Percentiles rank a stretch among this genome's conserved stretches.
Conservation (phyloP, 495 filamentous ascomycete species). For the Hyaloscypha hepaticicola region DNA sequence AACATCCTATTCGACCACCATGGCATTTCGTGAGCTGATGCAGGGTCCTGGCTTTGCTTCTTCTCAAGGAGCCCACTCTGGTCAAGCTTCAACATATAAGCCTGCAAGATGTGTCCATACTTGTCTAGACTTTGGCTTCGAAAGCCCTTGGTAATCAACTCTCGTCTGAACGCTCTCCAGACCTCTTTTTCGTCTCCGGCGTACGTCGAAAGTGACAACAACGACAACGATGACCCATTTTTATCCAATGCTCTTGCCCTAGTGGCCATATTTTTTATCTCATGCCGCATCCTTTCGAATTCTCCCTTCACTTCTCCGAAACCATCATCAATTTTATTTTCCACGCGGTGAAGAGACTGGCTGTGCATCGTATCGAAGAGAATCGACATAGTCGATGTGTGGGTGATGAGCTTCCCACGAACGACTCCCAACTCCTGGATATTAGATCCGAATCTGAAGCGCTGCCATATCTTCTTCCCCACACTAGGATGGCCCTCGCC, state of each 20-base stretch:
- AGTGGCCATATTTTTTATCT: conserved; percentile 1
- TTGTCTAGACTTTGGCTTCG: conserved; percentile 9
- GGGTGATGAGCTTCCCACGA: conserved; percentile 18
- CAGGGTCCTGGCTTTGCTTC: not conserved
- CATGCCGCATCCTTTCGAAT: conserved; percentile 13
- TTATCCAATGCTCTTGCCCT: not conserved
- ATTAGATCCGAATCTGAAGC: conserved; percentile 17
- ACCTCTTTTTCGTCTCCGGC: conserved; percentile 1
- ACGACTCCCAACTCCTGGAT: conserved; percentile 8
- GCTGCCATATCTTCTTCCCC: conserved; percentile 14
- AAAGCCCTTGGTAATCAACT: conserved; percentile 17
- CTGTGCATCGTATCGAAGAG: conserved; percentile 10
- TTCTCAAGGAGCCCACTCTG: conserved; percentile 15
- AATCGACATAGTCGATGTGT: conserved; percentile 11
- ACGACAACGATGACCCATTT: not conserved
- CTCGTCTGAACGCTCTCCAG: conserved; percentile 19
- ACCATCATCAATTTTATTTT: conserved; percentile 8
- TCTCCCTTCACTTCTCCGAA: not conserved
- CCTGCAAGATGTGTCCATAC: conserved; percentile 12
- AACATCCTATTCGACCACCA: too few relatives aligned
- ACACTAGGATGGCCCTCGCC: not conserved
- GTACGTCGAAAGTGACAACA: conserved; percentile 11
- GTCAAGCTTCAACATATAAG: conserved; percentile 20
- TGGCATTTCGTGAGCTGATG: too few relatives aligned
- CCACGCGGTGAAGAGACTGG: not conserved